phyloP scores from a whole-genome alignment of 768 basidiomycete genomes.

The Suillus tomentosus region DNA sequence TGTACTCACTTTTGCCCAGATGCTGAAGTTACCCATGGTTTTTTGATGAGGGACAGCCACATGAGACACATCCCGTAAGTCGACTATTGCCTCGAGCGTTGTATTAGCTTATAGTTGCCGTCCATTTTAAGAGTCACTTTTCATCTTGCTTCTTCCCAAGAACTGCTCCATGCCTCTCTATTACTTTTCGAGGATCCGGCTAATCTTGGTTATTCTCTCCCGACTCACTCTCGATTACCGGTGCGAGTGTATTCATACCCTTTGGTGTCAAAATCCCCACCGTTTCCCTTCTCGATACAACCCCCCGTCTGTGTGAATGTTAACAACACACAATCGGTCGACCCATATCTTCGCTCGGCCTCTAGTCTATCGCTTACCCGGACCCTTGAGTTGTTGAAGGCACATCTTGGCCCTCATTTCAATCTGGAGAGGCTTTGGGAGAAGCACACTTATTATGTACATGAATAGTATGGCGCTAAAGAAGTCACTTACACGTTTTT shows the following conservation, averaged over 20 bases:
- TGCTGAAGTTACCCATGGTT: conserved; percentile 24
- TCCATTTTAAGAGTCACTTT: conserved; percentile 31
- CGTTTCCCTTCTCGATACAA: conserved; percentile 38
- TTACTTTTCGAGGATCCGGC: conserved; percentile 26
- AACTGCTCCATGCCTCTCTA: conserved; percentile 34
- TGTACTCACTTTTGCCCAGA: conserved; percentile 40
- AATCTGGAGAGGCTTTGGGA: conserved; percentile 50
- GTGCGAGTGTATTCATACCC: conserved; percentile 39
- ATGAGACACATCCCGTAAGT: conserved; percentile 33
- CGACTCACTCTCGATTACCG: conserved; percentile 29
- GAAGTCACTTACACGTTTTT: conserved; percentile 9
- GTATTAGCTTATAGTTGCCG: conserved; percentile 4
- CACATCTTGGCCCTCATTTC: conserved; percentile 44
- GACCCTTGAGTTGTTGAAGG: conserved; percentile 38
- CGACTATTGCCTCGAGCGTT: neutral
- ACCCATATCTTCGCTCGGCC: conserved; percentile 40
- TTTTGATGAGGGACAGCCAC: conserved; percentile 28
- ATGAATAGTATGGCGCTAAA: conserved; percentile 5
- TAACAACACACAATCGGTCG: conserved; percentile 24
- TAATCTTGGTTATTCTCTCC: conserved; percentile 23
- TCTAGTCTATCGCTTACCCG: conserved; percentile 40
- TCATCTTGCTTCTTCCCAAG: conserved; percentile 40
- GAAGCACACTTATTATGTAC: conserved; percentile 46
- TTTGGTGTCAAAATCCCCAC: conserved; percentile 35
- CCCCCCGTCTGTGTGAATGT: conserved; percentile 31